Conservation (phyloP, 108 stramenopile genomes). For the Skeletonema potamos region DNA sequence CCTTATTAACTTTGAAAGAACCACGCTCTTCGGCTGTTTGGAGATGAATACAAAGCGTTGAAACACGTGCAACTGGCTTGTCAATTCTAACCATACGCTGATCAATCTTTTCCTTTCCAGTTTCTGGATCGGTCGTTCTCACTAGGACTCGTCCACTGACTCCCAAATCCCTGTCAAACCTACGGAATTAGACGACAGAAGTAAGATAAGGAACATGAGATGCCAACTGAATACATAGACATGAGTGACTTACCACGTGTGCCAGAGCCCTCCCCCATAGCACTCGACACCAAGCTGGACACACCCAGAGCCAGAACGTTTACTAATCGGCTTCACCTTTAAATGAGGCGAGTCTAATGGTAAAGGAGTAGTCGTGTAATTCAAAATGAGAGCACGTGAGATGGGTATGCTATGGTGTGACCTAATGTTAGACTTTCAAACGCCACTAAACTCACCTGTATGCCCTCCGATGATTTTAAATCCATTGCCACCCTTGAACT, state of each 20-base stretch:
- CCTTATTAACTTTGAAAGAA: conserved; percentile 83
- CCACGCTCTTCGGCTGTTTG: conserved; percentile 82
- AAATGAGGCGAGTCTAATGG: conserved; percentile 87
- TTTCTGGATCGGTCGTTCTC: conserved; percentile 24
- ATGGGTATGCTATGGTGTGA: not conserved
- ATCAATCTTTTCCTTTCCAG: conserved; percentile 45
- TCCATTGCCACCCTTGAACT: conserved; percentile 61
- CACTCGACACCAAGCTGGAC: conserved; percentile 77
- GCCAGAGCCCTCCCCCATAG: conserved; percentile 86
- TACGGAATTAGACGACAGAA: not conserved
- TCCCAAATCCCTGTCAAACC: conserved; percentile 47
- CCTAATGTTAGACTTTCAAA: not conserved
- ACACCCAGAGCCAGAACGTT: conserved; percentile 52
- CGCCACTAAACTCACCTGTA: conserved; percentile 17
- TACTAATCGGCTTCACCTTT: conserved; percentile 84
- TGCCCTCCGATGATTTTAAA: conserved; percentile 90
- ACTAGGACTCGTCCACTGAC: conserved; percentile 70
- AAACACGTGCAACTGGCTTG: conserved; percentile 85
- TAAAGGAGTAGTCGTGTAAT: conserved; percentile 4
- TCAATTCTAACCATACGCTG: conserved; percentile 66
- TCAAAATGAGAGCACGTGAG: not conserved
- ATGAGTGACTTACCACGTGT: conserved; percentile 79
- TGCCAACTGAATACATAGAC: not conserved
- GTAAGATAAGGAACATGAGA: not conserved
- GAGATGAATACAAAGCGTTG: conserved; percentile 92